These are phyloP conservation scores for Cylindrotheca fusiformis DNA, from an alignment of 108 stramenopile species.

Conservation along the genomic window DNA sequence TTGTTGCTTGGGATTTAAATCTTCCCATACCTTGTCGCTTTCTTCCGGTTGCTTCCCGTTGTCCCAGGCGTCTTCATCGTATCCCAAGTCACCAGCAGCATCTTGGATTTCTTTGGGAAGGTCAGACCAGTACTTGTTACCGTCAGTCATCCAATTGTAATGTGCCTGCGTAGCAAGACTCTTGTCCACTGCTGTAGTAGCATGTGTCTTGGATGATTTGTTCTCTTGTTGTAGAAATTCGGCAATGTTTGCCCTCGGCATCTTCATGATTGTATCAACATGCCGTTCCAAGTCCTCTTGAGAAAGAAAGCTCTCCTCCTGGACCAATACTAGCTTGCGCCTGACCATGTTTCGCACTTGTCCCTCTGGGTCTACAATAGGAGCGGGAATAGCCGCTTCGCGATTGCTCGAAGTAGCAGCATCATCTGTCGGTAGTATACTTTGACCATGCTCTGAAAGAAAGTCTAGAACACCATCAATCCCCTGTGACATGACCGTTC, in stretches of 20 bases:
- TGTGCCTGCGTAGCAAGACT: no score
- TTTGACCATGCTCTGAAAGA: not conserved
- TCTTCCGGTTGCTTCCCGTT: slow-evolving; percentile 4
- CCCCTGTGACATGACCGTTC: not conserved
- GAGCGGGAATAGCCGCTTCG: not conserved
- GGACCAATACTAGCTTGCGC: slow-evolving; percentile 4
- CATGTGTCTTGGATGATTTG: not conserved
- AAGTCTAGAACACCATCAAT: not conserved
- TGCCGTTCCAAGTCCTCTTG: not conserved
- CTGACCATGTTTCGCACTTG: slow-evolving; percentile 10
- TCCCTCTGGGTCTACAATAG: not conserved
- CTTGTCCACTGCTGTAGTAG: not conserved
- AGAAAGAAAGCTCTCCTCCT: not conserved
- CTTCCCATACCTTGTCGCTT: slow-evolving; percentile 23
- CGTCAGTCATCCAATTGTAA: slow-evolving; percentile 19
- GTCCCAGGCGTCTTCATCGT: slow-evolving; percentile 25
- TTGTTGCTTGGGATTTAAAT: slow-evolving; percentile 30
- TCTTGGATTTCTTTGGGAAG: slow-evolving; percentile 22
- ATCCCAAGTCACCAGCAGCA: slow-evolving; percentile 30
- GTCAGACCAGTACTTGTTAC: slow-evolving; percentile 27
- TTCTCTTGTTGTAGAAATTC: not conserved
- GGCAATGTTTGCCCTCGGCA: slow-evolving; percentile 1
- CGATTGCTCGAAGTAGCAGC: not conserved
- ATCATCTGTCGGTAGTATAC: not conserved
- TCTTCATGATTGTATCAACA: slow-evolving; percentile 13